Evolutionary conservation across 306 rosid genomes (phyloP).

Genomic region (Adenanthera pavonina): DNA sequence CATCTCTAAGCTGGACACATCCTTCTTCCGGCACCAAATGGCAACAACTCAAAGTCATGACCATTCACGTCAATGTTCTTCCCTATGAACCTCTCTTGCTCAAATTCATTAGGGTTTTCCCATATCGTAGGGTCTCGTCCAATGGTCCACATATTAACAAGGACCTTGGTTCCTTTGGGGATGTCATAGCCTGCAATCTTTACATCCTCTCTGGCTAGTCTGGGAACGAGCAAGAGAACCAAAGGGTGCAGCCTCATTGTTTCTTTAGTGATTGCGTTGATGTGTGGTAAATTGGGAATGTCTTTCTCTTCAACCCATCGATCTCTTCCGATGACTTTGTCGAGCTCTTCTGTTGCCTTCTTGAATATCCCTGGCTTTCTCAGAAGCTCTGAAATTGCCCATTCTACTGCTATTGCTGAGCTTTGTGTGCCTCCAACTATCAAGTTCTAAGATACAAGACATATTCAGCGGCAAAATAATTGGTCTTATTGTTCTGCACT

Average conservation of each 20-base stretch:
- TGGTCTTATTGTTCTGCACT: no score
- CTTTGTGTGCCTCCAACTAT: constrained; percentile 63
- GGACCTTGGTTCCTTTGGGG: constrained; percentile 52
- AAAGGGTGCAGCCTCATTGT: constrained; percentile 60
- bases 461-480: no score
- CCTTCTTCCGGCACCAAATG: constrained; percentile 62
- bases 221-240: neutral
- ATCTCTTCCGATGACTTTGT: constrained; percentile 54
- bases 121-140: constrained; percentile 60
- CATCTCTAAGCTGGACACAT: constrained; percentile 68
- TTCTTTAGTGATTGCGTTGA: constrained; percentile 58
- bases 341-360: constrained; percentile 56
- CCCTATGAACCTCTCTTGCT: constrained; percentile 58
- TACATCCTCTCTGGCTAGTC: constrained; percentile 40
- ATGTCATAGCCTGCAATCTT: constrained; percentile 52
- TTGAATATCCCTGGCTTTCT: constrained; percentile 50
- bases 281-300: constrained; percentile 48
- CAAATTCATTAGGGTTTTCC: constrained; percentile 57
- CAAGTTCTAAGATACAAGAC: constrained; percentile 39
- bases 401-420: constrained; percentile 54
- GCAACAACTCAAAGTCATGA: constrained; percentile 58
- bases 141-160: constrained; percentile 54
- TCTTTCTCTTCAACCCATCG: constrained; percentile 69
- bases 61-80: constrained; percentile 53
- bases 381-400: constrained; percentile 59